A percentile compares a stretch with the other conserved stretches of the same genome.
These are phyloP conservation scores for Blastocystis sp. DNA, from an alignment of 352 stramenopile species.

Conservation along the genomic window DNA sequence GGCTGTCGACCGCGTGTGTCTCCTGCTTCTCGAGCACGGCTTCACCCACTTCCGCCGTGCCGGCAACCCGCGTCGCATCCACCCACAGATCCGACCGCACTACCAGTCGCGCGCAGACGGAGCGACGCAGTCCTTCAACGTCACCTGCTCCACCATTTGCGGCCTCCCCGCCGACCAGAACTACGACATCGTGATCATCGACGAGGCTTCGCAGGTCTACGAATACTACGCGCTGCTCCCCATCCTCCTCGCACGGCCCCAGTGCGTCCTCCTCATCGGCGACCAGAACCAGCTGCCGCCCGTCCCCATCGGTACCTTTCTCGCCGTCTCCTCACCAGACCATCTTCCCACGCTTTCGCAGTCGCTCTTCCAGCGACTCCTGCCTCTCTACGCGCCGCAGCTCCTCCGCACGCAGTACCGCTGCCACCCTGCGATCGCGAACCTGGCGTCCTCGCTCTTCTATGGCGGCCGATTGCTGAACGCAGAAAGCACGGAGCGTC, in stretches of 20 bases:
- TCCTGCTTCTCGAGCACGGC: background rate
- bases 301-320: background rate
- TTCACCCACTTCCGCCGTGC: background rate
- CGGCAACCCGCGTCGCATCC: slow-evolving; percentile 31
- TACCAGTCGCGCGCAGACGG: background rate
- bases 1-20: slow-evolving; percentile 27
- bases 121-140: background rate
- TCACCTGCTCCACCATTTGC: slow-evolving; percentile 7
- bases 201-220: slow-evolving; percentile 31
- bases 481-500: background rate
- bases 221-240: slow-evolving; percentile 27
- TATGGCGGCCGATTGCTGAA: background rate
- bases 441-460: slow-evolving; percentile 18
- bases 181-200: background rate
- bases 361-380: slow-evolving; percentile 26
- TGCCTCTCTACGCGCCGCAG: background rate
- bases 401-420: slow-evolving; percentile 18
- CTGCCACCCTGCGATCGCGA: slow-evolving; percentile 12
- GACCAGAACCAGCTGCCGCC: slow-evolving; percentile 37
- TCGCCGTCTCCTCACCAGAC: background rate
- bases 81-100: background rate
- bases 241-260: background rate
- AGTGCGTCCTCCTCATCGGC: slow-evolving; percentile 12
- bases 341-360: background rate
- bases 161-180: background rate